Evolutionary conservation across 352 stramenopile species (phyloP), one percentile per base, ranked within the genome.

Genomic region (Blastocystis sp.): DNA sequence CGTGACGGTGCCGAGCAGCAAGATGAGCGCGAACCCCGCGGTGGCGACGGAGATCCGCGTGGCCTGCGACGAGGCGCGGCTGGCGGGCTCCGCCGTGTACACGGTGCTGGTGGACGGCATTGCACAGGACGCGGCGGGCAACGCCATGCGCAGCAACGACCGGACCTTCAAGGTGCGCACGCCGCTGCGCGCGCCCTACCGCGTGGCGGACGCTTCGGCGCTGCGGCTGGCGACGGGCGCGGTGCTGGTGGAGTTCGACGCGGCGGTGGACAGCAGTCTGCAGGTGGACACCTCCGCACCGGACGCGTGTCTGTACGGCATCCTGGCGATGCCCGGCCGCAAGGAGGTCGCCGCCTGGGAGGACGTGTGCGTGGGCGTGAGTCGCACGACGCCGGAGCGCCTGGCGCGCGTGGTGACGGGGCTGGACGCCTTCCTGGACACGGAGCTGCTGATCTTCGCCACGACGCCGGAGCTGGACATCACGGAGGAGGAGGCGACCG

Each of bases 171-270:
- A 21, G 11, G 60, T 81, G 5, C 48, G 21, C 9, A 81, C 45
- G 28, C 41, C 71, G n/a, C 71, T 34, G 28, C 28, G 28, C 28
- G 28, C 28, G 28, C 28, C 28, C 28, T 34, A 34, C 28, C 28
- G 28, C 21, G 71, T 81, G 71, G 56, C 38, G 21, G 19, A 66
- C 34, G 28, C 43, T 0, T 21, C 9, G 14, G 3, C 66, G 19
- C 14, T 43, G 0, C 34, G n/a, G 9, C 71, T 81, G 10, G 17
- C 43, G 28, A 81, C 71, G 5, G 71, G 45, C 21, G 53, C 43
- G 48, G 71, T 56, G 14, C 48, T 81, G 41, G 48, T 81, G 11
- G 21, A 23, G 2, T 81, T 81, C 71, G 52, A 81, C 19, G 71
- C 71, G 4, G 71, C 71, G 38, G 4, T 53, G 28, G 71, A 81